A percentile compares a stretch with the other conserved stretches of the same genome.
phyloP scores from a whole-genome alignment of 1,139 yeast genomes.

The Debaryomyces nepalensis region DNA sequence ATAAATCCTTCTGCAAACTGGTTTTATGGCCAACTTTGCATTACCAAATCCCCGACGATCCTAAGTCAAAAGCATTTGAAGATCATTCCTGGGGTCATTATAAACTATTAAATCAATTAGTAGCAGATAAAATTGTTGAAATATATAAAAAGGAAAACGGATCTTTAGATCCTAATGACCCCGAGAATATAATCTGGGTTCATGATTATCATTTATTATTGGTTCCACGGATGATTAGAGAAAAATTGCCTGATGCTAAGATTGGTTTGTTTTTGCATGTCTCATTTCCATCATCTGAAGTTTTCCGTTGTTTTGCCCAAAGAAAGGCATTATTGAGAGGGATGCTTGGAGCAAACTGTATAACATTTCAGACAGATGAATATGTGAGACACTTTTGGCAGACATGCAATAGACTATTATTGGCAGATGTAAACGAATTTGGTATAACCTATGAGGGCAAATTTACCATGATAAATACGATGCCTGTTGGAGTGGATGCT shows the following conservation, averaged over 20 bases:
- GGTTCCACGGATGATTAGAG: slow-evolving; percentile 84
- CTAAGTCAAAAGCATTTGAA: slow-evolving; percentile 91
- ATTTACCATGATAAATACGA: slow-evolving; percentile 66
- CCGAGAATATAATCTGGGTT: slow-evolving; percentile 72
- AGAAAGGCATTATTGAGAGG: slow-evolving; percentile 79
- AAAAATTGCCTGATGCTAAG: slow-evolving; percentile 76
- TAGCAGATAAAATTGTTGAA: slow-evolving; percentile 76
- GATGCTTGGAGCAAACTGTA: slow-evolving; percentile 83
- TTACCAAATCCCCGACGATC: slow-evolving; percentile 94
- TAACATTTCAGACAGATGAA: slow-evolving; percentile 90
- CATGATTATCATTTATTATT: slow-evolving; percentile 92
- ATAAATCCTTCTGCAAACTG: slow-evolving; percentile 87
- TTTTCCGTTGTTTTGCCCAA: slow-evolving; percentile 91
- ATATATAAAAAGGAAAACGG: slow-evolving; percentile 55
- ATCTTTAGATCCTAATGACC: slow-evolving; percentile 51
- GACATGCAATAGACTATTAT: slow-evolving; percentile 80
- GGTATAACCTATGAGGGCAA: slow-evolving; percentile 75
- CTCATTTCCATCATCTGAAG: slow-evolving; percentile 95
- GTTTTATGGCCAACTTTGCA: slow-evolving; percentile 97
- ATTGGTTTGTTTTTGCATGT: slow-evolving; percentile 93
- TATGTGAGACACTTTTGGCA: slow-evolving; percentile 93
- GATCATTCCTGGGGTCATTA: slow-evolving; percentile 94
- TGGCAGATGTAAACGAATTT: slow-evolving; percentile 78
- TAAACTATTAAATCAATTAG: slow-evolving; percentile 69
- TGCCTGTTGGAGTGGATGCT: slow-evolving; percentile 90